Evolutionary conservation across 2,329 filamentous ascomycete genomes (phyloP).

Genomic region (Bertia moriformis): DNA sequence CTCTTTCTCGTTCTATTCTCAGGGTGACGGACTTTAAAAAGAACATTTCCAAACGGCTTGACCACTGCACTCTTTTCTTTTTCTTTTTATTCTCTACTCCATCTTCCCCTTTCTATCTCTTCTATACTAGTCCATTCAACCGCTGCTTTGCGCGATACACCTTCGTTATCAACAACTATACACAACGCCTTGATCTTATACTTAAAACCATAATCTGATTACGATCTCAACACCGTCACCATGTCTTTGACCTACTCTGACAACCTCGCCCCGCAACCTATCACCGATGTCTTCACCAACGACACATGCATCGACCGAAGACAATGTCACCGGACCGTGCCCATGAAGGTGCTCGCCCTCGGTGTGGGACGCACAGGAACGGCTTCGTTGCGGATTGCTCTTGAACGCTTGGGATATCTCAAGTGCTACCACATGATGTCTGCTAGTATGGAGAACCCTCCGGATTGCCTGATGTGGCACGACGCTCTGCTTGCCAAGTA

Average conservation of each 20-base stretch:
- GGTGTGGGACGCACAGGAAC: slow-evolving; percentile 60
- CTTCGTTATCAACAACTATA: not conserved
- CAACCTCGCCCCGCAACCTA: slow-evolving; percentile 21
- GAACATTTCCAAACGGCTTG: no score
- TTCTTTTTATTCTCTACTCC: not conserved
- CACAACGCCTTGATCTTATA: not conserved
- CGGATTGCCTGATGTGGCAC: slow-evolving; percentile 56
- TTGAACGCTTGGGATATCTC: slow-evolving; percentile 51
- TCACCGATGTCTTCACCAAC: slow-evolving; percentile 45
- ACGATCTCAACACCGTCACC: not conserved
- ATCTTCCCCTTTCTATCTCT: not conserved
- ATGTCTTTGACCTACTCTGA: not conserved
- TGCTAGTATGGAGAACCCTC: slow-evolving; percentile 52
- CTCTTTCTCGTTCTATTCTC: no score
- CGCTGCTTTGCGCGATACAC: not conserved
- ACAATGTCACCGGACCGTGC: slow-evolving; percentile 49
- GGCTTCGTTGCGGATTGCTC: slow-evolving; percentile 50
- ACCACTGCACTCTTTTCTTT: not conserved
- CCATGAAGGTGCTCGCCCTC: slow-evolving; percentile 59
- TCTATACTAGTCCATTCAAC: not conserved
- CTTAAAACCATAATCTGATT: not conserved
- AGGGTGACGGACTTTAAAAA: no score
- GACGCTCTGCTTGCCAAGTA: slow-evolving; percentile 51
- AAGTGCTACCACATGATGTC: slow-evolving; percentile 66
- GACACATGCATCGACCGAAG: slow-evolving; percentile 56